phyloP scores from a whole-genome alignment of 2,329 filamentous ascomycete genomes.

The Diplodia seriata region DNA sequence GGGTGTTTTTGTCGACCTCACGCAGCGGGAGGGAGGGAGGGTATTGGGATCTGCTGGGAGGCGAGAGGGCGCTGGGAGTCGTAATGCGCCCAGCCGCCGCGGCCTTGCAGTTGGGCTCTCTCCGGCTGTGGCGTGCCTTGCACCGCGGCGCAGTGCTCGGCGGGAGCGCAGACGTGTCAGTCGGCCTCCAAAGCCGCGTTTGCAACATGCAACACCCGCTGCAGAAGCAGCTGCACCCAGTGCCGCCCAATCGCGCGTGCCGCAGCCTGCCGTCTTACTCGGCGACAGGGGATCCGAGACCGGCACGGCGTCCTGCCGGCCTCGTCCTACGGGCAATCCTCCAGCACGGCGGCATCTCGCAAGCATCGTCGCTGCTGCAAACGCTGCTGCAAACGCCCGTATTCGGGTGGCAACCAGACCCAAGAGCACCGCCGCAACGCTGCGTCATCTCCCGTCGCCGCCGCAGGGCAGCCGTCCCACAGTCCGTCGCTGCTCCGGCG shows the following conservation, averaged over 20 bases:
- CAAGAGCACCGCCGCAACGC: constrained; percentile 14
- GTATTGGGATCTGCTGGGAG: constrained; percentile 29
- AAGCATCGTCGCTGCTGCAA: no score
- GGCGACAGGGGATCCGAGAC: constrained; percentile 22
- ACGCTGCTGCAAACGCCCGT: not conserved
- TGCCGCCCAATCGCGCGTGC: constrained; percentile 18
- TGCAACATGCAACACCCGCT: constrained; percentile 28
- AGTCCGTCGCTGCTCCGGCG: not conserved
- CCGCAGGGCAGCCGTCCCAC: not conserved
- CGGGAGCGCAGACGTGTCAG: constrained; percentile 24
- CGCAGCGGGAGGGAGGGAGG: not conserved
- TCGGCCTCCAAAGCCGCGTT: constrained; percentile 13
- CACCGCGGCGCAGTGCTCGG: constrained; percentile 28
- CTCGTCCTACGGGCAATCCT: not conserved
- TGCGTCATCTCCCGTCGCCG: constrained; percentile 19
- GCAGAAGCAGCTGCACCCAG: constrained; percentile 18
- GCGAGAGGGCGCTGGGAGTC: constrained; percentile 25
- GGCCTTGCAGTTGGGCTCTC: constrained; percentile 23
- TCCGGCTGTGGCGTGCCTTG: constrained; percentile 28
- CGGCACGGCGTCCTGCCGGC: constrained; percentile 24
- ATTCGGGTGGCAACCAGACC: constrained; percentile 10
- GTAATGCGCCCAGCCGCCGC: constrained; percentile 24
- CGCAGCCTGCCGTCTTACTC: constrained; percentile 15
- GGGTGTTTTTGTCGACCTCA: not conserved
- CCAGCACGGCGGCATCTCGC: not conserved